Base-by-base conservation (phyloP, 345 rosid genomes). In the Eucalyptus curtisii region DNA sequence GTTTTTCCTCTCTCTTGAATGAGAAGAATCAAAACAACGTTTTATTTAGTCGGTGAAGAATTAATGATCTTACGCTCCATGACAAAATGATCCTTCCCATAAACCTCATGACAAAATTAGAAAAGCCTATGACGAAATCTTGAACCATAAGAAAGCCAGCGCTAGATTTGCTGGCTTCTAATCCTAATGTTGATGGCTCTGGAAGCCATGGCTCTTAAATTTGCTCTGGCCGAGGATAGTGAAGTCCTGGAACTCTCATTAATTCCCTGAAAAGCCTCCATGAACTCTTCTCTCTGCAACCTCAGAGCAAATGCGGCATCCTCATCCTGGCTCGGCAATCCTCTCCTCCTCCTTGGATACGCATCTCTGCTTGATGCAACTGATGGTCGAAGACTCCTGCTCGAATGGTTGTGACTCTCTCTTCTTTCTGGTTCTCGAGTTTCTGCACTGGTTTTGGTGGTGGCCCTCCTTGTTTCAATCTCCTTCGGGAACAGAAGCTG, bases 401-500 rank as follows among this genome's bases (percentile, higher is more conserved):
- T 89, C 25, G 52, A 66, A 12, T 33, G 31, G 86, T 86, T 86
- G 82, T 44, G 33, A 24, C 19, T 87, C 86, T 12, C 61, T 59
- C 92, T 91, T 84, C 86, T 88, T 53, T 81, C 89, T 6, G 85
- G 86, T 89, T 89, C 91, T 47, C 68, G 66, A 87, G 52, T 86
- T 53, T 87, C 92, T 86, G 37, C 89, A 4, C 93, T 88, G 31
- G 87, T 79, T 42, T 37, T 86, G 86, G 87, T 49, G 87, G 95
- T 96, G 87, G 95, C 96, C 92, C 94, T 94, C 89, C 98, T 95
- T 86, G 96, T 93, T 91, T 95, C 99, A 6, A 98, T 94, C 90
- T 98, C 99, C 90, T 93, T 90, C 2, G 99, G 99, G 85, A 98
- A 97, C 88, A 97, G 91, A 89, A 98, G 99, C 92, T 97, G 99